Percentiles rank a stretch among this genome's conserved stretches.
These are phyloP conservation scores for Lentinula detonsa DNA, from an alignment of 768 basidiomycete genomes.

Conservation along the genomic window DNA sequence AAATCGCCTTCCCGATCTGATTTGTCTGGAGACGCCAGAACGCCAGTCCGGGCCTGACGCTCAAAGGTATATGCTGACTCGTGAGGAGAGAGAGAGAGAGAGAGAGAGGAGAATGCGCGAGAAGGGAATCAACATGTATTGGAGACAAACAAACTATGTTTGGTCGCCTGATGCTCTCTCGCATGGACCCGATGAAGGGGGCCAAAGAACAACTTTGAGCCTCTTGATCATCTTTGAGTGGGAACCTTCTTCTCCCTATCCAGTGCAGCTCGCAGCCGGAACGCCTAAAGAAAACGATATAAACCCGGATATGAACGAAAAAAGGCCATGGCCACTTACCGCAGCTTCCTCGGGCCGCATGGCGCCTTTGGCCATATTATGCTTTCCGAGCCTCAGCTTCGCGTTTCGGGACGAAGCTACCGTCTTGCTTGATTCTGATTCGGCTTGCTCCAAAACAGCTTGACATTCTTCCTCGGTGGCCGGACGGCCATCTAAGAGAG, in stretches of 20 bases:
- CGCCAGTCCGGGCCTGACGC: no score
- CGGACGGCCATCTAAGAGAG: constrained; percentile 63
- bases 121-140: no score
- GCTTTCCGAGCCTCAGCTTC: constrained; percentile 61
- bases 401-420: constrained; percentile 37
- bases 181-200: no score
- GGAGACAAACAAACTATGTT: no score
- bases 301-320: background rate
- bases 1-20: no score
- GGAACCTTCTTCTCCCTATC: constrained; percentile 45
- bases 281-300: constrained; percentile 37
- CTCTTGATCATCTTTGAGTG: constrained; percentile 80
- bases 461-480: constrained; percentile 71
- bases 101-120: no score
- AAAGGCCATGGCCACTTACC: constrained; percentile 31
- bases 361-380: constrained; percentile 88
- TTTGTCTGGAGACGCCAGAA: no score
- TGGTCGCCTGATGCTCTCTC: no score
- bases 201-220: no score
- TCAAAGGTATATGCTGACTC: no score
- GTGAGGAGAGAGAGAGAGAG: no score
- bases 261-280: constrained; percentile 60
- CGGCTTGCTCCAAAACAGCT: constrained; percentile 43
- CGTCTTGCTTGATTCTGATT: constrained; percentile 28
- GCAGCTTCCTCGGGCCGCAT: constrained; percentile 79